phyloP scores from a whole-genome alignment of 2,329 filamentous ascomycete species.

The Epichloe coenophiala region DNA sequence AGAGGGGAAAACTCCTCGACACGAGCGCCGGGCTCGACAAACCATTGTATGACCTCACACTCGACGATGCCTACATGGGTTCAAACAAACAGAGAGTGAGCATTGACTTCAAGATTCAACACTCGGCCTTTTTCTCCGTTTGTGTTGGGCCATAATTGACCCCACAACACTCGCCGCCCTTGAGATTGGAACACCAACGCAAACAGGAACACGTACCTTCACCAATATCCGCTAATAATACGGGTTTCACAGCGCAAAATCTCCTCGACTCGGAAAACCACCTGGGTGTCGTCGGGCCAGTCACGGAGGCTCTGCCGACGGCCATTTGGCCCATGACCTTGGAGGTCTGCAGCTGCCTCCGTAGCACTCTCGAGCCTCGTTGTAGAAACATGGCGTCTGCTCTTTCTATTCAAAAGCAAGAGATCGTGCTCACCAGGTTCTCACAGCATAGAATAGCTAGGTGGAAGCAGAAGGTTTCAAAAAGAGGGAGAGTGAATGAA shows the following conservation, averaged over 20 bases:
- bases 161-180: not conserved
- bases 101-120: not conserved
- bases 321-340: slow-evolving; percentile 24
- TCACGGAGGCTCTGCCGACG: slow-evolving; percentile 16
- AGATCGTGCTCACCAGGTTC: no score
- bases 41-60: slow-evolving; percentile 99
- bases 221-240: slow-evolving; percentile 72
- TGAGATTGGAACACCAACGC: not conserved
- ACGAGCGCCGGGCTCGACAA: slow-evolving; percentile 85
- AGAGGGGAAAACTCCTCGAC: slow-evolving; percentile 97
- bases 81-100: not conserved
- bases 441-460: no score
- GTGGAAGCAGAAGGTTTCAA: not conserved
- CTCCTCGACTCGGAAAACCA: slow-evolving; percentile 38
- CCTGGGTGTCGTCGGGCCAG: slow-evolving; percentile 19
- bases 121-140: not conserved
- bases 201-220: slow-evolving; percentile 42
- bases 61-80: slow-evolving; percentile 69
- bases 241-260: slow-evolving; percentile 56
- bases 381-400: slow-evolving; percentile 38
- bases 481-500: not conserved
- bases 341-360: slow-evolving; percentile 36
- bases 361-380: slow-evolving; percentile 34
- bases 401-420: not conserved
- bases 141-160: not conserved